phyloP scores from a whole-genome alignment of 345 rosid species.

The Stellera chamaejasme region DNA sequence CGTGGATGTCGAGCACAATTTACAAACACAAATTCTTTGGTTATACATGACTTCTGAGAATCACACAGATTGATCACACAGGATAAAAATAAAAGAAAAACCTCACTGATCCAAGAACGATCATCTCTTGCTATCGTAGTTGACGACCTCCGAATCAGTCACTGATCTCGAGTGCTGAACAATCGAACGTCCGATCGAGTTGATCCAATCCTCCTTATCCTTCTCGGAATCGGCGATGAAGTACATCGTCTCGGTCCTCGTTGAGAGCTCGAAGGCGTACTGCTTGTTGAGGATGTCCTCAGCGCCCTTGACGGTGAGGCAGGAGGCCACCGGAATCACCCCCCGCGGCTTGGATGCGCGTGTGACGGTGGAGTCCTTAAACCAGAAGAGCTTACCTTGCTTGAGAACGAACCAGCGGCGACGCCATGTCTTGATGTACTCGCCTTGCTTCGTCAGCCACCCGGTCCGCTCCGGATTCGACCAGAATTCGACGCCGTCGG shows the following conservation, averaged over 20 bases:
- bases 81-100: background rate
- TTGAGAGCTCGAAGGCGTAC: conserved; percentile 55
- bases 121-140: conserved; percentile 43
- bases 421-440: conserved; percentile 71
- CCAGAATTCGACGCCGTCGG: conserved; percentile 60
- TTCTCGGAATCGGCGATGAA: conserved; percentile 68
- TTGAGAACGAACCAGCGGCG: conserved; percentile 74
- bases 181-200: conserved; percentile 64
- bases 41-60: background rate
- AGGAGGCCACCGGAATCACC: conserved; percentile 46
- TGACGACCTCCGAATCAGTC: conserved; percentile 62
- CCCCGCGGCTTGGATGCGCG: conserved; percentile 59
- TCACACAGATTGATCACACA: background rate
- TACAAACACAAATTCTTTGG: background rate
- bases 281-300: conserved; percentile 57
- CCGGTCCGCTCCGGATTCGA: conserved; percentile 54
- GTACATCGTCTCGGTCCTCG: conserved; percentile 48
- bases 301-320: conserved; percentile 69
- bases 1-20: background rate
- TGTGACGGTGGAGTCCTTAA: conserved; percentile 53
- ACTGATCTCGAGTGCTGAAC: conserved; percentile 69
- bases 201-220: conserved; percentile 81
- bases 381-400: conserved; percentile 67
- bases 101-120: conserved; percentile 1
- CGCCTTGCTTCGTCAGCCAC: conserved; percentile 66